Conservation (phyloP, 306 rosid genomes). For the Chamaecrista fasciculata region DNA sequence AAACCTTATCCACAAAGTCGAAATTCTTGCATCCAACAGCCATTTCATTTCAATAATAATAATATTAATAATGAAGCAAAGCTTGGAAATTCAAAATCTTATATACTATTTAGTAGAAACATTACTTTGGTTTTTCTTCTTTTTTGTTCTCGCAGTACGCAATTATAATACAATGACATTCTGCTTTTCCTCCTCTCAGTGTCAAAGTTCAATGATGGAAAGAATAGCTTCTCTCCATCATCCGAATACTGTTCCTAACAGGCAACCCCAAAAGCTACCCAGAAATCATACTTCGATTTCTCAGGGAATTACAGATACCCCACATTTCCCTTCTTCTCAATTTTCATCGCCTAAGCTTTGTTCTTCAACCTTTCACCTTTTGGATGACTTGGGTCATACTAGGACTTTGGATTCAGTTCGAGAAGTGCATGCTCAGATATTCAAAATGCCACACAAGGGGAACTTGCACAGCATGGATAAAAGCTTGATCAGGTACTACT, state of each 20-base stretch:
- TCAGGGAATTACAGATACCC: conserved; percentile 30
- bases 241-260: conserved; percentile 36
- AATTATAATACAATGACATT: conserved; percentile 24
- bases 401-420: conserved; percentile 50
- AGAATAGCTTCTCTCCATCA: conserved; percentile 38
- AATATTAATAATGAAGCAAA: not conserved
- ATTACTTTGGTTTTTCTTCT: not conserved
- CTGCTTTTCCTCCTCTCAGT: conserved; percentile 21
- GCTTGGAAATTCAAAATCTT: not conserved
- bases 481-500: conserved; percentile 43
- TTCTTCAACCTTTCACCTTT: conserved; percentile 28
- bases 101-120: not conserved
- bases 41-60: not conserved
- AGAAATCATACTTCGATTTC: conserved; percentile 36
- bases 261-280: conserved; percentile 30
- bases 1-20: conserved; percentile 45
- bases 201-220: conserved; percentile 43
- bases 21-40: not conserved
- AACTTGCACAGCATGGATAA: conserved; percentile 35
- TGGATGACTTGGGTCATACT: conserved; percentile 30
- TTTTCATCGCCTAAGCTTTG: conserved; percentile 29
- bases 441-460: conserved; percentile 42
- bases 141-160: not conserved
- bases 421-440: conserved; percentile 52
- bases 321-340: conserved; percentile 31